Base-by-base conservation (phyloP, 2,329 filamentous ascomycete species). In the Ceratocystis papillata region DNA sequence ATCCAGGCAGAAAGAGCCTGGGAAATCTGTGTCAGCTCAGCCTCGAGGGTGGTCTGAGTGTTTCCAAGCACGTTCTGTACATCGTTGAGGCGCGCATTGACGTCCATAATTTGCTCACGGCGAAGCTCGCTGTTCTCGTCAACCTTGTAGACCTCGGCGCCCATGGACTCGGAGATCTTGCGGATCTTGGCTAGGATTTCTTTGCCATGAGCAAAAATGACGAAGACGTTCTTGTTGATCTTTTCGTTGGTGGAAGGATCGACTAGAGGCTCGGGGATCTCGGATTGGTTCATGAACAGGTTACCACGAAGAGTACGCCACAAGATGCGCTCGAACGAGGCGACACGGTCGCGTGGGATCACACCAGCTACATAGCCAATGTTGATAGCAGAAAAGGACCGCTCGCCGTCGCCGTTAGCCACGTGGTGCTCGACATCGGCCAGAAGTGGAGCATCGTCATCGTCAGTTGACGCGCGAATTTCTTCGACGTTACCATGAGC, bases 251-350 rank as follows among this genome's bases (percentile, higher is more conserved):
- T 96, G 74, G 88, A 83, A 17, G 94, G 93, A 75, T 99, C 90
- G 74, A 96, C 82, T 71, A 99, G 87, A 46, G 90, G 86, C 75
- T 99, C 93, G 6, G 91, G 87, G 69, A 99, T 99, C 80, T 99
- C 94, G 50, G 93, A 93, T 80, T 99, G 95, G 78, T 99, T 99
- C 94, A 99, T 99, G 82, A 97, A 99, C 69, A 99, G 80, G 77
- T 99, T 99, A 72, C 94, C 94, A 75, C 94, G 90, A 53, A 99
- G 84, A 0, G 95, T 96, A 73, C 94, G 86, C 94, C 94, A 99
- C 63, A 99, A 81, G 71, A 99, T 99, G 68, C 94, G 88, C 79
- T 99, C 95, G 74, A 99, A 99, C 30, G 93, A 89, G 15, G 87
- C 92, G 68, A 99, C 93, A 63, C 93, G 87, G 73, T 97, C 93